Conservation (phyloP, 2,329 filamentous ascomycete genomes). For the Metarhizium anisopliae region DNA sequence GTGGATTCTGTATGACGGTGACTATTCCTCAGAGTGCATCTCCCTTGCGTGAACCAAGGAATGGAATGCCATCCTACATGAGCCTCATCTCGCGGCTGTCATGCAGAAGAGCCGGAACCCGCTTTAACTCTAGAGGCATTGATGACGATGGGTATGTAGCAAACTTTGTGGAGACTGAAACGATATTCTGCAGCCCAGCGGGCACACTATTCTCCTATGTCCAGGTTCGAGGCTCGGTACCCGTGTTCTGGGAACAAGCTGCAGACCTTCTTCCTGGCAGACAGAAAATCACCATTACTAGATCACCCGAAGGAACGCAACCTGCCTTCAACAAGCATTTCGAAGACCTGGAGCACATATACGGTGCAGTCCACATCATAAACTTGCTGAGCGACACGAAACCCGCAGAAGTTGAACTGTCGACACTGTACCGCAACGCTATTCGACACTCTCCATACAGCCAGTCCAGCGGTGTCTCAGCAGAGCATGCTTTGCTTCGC, state of each 20-base stretch:
- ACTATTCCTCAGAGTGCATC: slow-evolving; percentile 71
- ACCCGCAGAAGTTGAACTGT: slow-evolving; percentile 76
- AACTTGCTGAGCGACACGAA: slow-evolving; percentile 91
- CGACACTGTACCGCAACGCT: slow-evolving; percentile 68
- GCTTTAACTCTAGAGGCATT: slow-evolving; percentile 95
- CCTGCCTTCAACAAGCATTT: slow-evolving; percentile 96
- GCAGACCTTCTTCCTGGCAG: slow-evolving; percentile 82
- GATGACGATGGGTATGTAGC: slow-evolving; percentile 96
- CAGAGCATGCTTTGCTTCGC: slow-evolving; percentile 65
- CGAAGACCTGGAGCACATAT: slow-evolving; percentile 72
- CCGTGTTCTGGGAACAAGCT: slow-evolving; percentile 94
- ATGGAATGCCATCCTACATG: slow-evolving; percentile 71
- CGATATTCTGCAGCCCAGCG: slow-evolving; percentile 75
- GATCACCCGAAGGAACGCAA: slow-evolving; percentile 83
- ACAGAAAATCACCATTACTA: slow-evolving; percentile 86
- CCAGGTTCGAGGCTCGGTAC: slow-evolving; percentile 86
- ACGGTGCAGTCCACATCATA: slow-evolving; percentile 85
- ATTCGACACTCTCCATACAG: slow-evolving; percentile 67
- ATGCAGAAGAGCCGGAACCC: slow-evolving; percentile 81
- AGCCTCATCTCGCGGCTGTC: slow-evolving; percentile 89
- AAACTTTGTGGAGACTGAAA: slow-evolving; percentile 98
- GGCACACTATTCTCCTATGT: slow-evolving; percentile 83
- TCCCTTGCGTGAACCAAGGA: slow-evolving; percentile 55
- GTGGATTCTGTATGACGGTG: slow-evolving; percentile 83
- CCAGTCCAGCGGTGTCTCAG: slow-evolving; percentile 40